Evolutionary conservation across 2,329 filamentous ascomycete species (phyloP).

Genomic region (Acephala macrosclerotiorum): DNA sequence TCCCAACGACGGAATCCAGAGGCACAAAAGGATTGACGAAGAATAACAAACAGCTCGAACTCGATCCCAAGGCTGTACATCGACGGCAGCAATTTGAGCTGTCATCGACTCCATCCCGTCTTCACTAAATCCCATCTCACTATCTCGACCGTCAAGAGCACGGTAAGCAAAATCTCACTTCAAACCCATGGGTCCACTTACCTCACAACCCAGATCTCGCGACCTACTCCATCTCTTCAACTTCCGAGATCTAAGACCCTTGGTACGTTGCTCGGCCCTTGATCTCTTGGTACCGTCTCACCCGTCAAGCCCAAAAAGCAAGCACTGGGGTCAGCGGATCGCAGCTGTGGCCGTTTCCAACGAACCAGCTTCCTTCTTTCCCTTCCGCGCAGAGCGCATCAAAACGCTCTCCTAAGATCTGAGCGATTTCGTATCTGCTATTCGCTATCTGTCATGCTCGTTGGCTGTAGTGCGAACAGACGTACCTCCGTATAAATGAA

Average conservation of each 20-base stretch:
- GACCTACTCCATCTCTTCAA: background rate
- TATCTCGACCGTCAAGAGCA: conserved; percentile 2
- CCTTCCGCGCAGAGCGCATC: conserved; percentile 3
- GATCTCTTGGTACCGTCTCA: background rate
- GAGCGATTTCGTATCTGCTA: background rate
- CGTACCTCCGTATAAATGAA: too few relatives aligned
- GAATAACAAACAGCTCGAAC: conserved; percentile 1
- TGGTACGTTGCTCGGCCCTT: background rate
- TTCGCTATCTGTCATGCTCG: background rate
- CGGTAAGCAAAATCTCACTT: background rate
- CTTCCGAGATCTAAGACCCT: background rate
- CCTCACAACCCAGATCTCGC: background rate
- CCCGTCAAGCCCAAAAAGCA: conserved; percentile 8
- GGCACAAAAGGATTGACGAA: background rate
- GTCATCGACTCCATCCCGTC: background rate
- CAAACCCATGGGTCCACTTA: background rate
- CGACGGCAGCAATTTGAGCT: background rate
- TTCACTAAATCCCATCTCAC: too few relatives aligned
- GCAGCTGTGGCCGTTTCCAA: background rate
- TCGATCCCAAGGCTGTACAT: background rate
- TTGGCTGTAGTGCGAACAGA: conserved; percentile 1
- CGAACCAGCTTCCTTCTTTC: background rate
- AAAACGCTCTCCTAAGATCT: conserved; percentile 6
- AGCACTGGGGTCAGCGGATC: background rate
- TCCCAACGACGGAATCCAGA: background rate